Percentiles rank a stretch among this genome's conserved stretches.
These are phyloP conservation scores for Suhomyces vadensis DNA, from an alignment of 805 yeast genomes.

Conservation along the genomic window DNA sequence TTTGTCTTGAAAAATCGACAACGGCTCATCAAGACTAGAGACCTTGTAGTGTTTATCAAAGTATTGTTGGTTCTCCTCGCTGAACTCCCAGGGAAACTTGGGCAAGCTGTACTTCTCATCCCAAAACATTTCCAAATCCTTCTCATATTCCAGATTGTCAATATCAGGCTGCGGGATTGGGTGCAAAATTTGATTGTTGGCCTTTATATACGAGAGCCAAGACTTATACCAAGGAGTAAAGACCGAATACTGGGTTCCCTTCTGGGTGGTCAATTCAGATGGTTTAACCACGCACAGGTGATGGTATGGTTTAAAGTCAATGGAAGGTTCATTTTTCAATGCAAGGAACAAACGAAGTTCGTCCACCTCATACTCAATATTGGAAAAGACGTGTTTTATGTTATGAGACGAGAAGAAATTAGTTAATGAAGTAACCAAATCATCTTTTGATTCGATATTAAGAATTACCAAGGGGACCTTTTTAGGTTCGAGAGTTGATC, in stretches of 20 bases:
- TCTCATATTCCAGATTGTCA: background rate
- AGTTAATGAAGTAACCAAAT: slow-evolving; percentile 23
- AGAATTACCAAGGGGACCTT: slow-evolving; percentile 44
- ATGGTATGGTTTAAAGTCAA: slow-evolving; percentile 31
- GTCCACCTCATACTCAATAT: slow-evolving; percentile 47
- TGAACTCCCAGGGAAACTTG: slow-evolving; percentile 8
- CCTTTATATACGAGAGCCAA: slow-evolving; percentile 36
- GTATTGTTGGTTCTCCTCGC: slow-evolving; percentile 9
- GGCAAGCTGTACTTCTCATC: slow-evolving; percentile 4
- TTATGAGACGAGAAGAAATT: slow-evolving; percentile 26
- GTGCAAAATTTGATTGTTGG: slow-evolving; percentile 3
- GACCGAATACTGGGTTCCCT: slow-evolving; percentile 43
- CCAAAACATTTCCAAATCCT: background rate
- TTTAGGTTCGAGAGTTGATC: slow-evolving; percentile 26
- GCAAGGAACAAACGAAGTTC: slow-evolving; percentile 35
- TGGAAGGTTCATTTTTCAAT: slow-evolving; percentile 15
- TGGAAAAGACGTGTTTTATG: slow-evolving; percentile 32
- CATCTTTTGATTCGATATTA: slow-evolving; percentile 33
- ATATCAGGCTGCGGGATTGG: background rate
- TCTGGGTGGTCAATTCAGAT: slow-evolving; percentile 33
- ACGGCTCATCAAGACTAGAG: slow-evolving; percentile 38
- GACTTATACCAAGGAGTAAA: slow-evolving; percentile 45
- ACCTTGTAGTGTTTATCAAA: slow-evolving; percentile 27
- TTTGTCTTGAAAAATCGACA: slow-evolving; percentile 14
- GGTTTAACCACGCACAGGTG: slow-evolving; percentile 47